Conservation (phyloP, 163 green algal species). For the Chlorella variabilis region DNA sequence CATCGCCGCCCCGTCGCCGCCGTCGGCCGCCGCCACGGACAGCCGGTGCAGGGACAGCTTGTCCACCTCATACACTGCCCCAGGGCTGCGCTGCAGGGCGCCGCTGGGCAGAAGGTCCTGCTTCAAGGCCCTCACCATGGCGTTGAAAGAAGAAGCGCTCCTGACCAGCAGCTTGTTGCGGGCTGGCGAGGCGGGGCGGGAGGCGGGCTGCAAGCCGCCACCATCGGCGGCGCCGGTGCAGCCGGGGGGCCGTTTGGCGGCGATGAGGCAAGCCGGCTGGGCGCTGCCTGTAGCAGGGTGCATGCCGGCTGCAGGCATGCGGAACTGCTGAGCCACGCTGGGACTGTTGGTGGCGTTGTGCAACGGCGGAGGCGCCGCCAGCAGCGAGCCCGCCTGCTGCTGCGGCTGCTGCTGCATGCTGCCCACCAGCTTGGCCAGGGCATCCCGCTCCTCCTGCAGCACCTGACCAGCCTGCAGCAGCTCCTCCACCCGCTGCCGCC, state of each 20-base stretch:
- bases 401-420: conserved; percentile 71
- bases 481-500: conserved; percentile 78
- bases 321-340: not conserved
- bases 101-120: conserved; percentile 45
- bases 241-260: not conserved
- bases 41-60: conserved; percentile 25
- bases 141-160: conserved; percentile 39
- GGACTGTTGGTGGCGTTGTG: not conserved
- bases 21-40: not conserved
- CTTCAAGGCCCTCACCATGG: conserved; percentile 45
- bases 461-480: conserved; percentile 74
- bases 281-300: too few relatives aligned
- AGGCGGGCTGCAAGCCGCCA: too few relatives aligned
- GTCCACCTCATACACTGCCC: conserved; percentile 27
- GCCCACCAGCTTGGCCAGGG: conserved; percentile 80
- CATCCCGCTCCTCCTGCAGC: conserved; percentile 81
- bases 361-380: not conserved
- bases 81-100: not conserved
- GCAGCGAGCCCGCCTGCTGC: not conserved
- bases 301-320: not conserved
- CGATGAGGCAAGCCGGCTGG: too few relatives aligned
- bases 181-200: not conserved
- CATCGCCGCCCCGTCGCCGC: not conserved
- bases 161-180: conserved; percentile 36
- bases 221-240: not conserved